Base-by-base conservation (phyloP, 2,329 filamentous ascomycete species). In the Pseudogymnoascus sp. region DNA sequence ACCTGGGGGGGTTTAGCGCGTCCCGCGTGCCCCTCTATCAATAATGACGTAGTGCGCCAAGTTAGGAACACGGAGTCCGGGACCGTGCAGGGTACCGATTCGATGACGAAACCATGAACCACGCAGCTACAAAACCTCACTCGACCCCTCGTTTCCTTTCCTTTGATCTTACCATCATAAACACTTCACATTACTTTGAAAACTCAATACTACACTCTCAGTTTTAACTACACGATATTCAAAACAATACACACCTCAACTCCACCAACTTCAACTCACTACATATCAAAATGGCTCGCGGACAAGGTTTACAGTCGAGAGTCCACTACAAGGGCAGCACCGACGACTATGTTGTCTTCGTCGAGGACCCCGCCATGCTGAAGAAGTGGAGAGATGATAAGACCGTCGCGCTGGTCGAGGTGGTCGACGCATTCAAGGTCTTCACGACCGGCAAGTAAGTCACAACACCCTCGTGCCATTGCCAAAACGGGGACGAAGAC, bases 391-490 rank as follows among this genome's bases (percentile, higher is more conserved):
- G 86, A 79, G 78, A 73, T 4, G 93, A 97, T 79, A 86, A 84
- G 72, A 86, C 83, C 30, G 79, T 94, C 30, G 89, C 94, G 37
- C 78, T 97, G 57, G 83, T 89, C 1, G 86, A 97, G 70, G 92
- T 99, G 61, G 83, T 97, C 61, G 90, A 87, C 62, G 82, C 88
- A 6, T 97, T 90, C 81, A 90, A 96, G 81, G 81, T 99, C 71
- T 96, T 96, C 71, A 79, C 88, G 43, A 96, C 92, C 36, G 89
- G 95, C 79, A 89, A 87, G 92, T 97, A 82, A 78, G 89, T 79
- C 66, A 63, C 33, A 60, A 38, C 39, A 57, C 36, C 54, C 41
- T 30, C 22, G 20, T 62, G 50, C 50, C 58, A 28, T 25, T 57
- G 8, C 14, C 28, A 58, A 20, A 14, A 1, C 30, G 18, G 33